phyloP scores from a whole-genome alignment of 768 basidiomycete genomes.

The Cubamyces lactineus region DNA sequence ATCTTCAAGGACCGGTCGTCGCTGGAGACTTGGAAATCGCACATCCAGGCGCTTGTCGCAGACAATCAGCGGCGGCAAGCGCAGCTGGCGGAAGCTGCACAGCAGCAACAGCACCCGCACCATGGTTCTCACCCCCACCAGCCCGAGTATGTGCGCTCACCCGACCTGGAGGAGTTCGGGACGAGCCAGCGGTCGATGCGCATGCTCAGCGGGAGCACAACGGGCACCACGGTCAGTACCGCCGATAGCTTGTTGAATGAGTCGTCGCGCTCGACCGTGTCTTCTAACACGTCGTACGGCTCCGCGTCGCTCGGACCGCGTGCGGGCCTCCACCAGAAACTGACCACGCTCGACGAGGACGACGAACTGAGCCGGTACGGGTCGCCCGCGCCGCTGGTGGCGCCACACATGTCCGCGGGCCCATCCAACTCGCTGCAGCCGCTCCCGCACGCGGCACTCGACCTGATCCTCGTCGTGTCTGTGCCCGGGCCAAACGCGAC shows the following conservation, averaged over 20 bases:
- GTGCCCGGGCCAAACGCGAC: slow-evolving; percentile 73
- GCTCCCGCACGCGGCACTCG: slow-evolving; percentile 84
- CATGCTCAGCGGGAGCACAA: slow-evolving; percentile 80
- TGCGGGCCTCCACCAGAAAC: slow-evolving; percentile 45
- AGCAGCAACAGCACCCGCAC: slow-evolving; percentile 1
- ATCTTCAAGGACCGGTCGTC: slow-evolving; percentile 91
- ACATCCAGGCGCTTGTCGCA: slow-evolving; percentile 78
- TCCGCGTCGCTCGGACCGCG: slow-evolving; percentile 35
- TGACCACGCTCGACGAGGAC: slow-evolving; percentile 72
- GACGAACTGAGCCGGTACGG: slow-evolving; percentile 64
- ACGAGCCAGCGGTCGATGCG: slow-evolving; percentile 76
- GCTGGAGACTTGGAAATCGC: slow-evolving; percentile 86
- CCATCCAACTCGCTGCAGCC: slow-evolving; percentile 82
- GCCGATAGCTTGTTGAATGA: slow-evolving; percentile 66
- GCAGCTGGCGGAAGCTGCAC: slow-evolving; percentile 34
- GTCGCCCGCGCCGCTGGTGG: slow-evolving; percentile 53
- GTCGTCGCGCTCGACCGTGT: slow-evolving; percentile 64
- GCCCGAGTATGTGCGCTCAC: slow-evolving; percentile 39
- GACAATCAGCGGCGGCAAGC: slow-evolving; percentile 64
- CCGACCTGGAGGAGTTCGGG: slow-evolving; percentile 69
- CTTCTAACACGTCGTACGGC: slow-evolving; percentile 74
- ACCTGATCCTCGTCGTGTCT: slow-evolving; percentile 90
- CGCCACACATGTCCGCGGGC: slow-evolving; percentile 72
- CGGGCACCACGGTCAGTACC: slow-evolving; percentile 58
- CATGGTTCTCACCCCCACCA: not conserved